Conservation (phyloP, 176 grass and related monocot species). For the Triticum monococcum region DNA sequence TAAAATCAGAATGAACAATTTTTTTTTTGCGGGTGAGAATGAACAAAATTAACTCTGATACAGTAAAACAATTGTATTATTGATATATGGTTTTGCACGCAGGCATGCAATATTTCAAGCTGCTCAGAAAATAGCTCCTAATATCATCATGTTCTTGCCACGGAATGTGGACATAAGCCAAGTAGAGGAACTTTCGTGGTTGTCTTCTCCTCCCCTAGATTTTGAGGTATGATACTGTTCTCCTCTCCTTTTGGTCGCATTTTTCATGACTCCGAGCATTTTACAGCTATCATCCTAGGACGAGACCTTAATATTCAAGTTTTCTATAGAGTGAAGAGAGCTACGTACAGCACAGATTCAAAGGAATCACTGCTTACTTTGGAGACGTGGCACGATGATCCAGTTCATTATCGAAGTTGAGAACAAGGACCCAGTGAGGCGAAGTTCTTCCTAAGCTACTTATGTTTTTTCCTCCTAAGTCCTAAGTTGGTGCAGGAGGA, state of each 20-base stretch:
- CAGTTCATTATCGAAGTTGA: not conserved
- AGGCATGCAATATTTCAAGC: slow-evolving; percentile 53
- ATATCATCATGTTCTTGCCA: slow-evolving; percentile 72
- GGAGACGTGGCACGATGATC: slow-evolving; percentile 12
- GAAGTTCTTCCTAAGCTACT: not conserved
- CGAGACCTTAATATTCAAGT: not conserved
- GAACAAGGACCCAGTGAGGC: not conserved
- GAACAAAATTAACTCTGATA: not conserved
- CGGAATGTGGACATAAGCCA: slow-evolving; percentile 55
- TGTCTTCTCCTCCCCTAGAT: slow-evolving; percentile 56
- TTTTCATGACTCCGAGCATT: not conserved
- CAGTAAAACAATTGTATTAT: not conserved
- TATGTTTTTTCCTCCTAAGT: not conserved
- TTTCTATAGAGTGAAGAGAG: slow-evolving; percentile 48
- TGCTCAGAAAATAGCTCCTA: slow-evolving; percentile 56
- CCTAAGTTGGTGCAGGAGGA: not conserved
- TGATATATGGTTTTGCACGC: not conserved
- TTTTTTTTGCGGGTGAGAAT: too few species aligned
- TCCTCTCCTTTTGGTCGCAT: not conserved
- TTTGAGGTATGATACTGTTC: slow-evolving; percentile 40
- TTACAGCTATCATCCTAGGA: not conserved
- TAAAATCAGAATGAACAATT: not conserved
- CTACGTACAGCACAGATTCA: slow-evolving; percentile 29
- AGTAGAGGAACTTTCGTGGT: slow-evolving; percentile 66
- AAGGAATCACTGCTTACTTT: slow-evolving; percentile 64